Evolutionary conservation across 345 rosid species (phyloP), one percentile per base, ranked within the genome.

Genomic region (Arabidopsis suecica): DNA sequence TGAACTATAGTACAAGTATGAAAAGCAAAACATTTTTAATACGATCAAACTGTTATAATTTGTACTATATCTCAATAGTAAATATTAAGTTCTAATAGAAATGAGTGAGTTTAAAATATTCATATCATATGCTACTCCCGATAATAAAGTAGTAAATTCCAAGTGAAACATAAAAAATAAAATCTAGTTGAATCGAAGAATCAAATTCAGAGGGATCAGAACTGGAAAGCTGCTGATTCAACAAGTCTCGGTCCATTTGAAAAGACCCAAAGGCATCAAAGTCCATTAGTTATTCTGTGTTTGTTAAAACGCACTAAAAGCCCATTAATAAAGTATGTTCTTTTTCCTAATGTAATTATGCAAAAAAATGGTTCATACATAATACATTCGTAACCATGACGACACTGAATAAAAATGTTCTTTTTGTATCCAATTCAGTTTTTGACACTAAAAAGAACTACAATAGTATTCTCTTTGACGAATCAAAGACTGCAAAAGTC

Each of bases 251-350:
- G 66, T 73, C 53, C 69, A 53, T 16, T 23, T 40, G 79, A 75
- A 67, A 75, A 75, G 78, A 75, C 68, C 58, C 73, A 49, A 65
- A 74, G 53, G 36, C 59, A 56, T 73, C 60, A 58, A 66, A 49
- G 44, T 74, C 72, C 60, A 66, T 75, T 58, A 58, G 42, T 30
- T 11, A 2, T 48, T 36, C 6, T 44, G 25, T 50, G 67, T 48
- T 48, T 59, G 61, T 44, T 41, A 11, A 48, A 48, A 66, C 59
- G 59, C 78, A 74, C 78, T 58, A 38, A 56, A 56, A 66, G 41
- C 50, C 66, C 78, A 36, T 25, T 28, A 36, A 30, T 41, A 72
- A 71, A 61, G 41, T 18, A 33, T 3, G 2, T 33, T n/a, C 4
- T 56, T 9, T 38, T 65, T 38, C 40, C 2, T 48, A 36, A 5